Percentiles rank a stretch among this genome's conserved stretches.
Evolutionary conservation across 768 basidiomycete species (phyloP).

Genomic region (Suillus subaureus): DNA sequence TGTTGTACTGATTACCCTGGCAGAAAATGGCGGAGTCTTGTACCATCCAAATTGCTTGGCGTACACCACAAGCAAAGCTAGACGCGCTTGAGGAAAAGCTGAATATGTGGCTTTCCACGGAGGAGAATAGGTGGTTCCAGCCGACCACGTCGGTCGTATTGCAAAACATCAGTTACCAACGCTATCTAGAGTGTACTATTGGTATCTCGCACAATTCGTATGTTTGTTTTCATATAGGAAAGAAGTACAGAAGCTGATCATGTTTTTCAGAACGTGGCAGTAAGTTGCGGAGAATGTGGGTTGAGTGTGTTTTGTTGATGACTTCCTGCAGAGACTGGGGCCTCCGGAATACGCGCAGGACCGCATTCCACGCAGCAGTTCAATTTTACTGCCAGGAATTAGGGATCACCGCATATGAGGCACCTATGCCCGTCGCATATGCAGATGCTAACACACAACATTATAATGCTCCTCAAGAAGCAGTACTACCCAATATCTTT

Average conservation of each 20-base stretch:
- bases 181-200: constrained; percentile 69
- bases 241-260: neutral
- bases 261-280: constrained; percentile 36
- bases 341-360: constrained; percentile 58
- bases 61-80: constrained; percentile 69
- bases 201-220: constrained; percentile 57
- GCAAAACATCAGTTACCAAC: constrained; percentile 66
- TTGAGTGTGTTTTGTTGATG: constrained; percentile 13
- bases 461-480: constrained; percentile 8
- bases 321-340: constrained; percentile 54
- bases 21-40: constrained; percentile 70
- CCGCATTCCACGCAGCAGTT: constrained; percentile 79
- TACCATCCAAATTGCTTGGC: constrained; percentile 76
- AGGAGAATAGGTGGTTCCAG: constrained; percentile 80
- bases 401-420: constrained; percentile 61
- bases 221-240: constrained; percentile 18
- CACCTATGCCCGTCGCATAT: constrained; percentile 63
- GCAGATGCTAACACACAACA: constrained; percentile 27
- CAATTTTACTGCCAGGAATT: constrained; percentile 73
- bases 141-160: constrained; percentile 64
- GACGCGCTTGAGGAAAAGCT: constrained; percentile 67
- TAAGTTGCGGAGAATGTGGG: constrained; percentile 19
- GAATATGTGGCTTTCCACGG: constrained; percentile 77
- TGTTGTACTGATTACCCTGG: constrained; percentile 14
- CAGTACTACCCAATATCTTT: constrained; percentile 24